Percentiles rank a stretch among this genome's conserved stretches.
phyloP scores from a whole-genome alignment of 2,329 filamentous ascomycete genomes.

The Botrytis byssoidea region DNA sequence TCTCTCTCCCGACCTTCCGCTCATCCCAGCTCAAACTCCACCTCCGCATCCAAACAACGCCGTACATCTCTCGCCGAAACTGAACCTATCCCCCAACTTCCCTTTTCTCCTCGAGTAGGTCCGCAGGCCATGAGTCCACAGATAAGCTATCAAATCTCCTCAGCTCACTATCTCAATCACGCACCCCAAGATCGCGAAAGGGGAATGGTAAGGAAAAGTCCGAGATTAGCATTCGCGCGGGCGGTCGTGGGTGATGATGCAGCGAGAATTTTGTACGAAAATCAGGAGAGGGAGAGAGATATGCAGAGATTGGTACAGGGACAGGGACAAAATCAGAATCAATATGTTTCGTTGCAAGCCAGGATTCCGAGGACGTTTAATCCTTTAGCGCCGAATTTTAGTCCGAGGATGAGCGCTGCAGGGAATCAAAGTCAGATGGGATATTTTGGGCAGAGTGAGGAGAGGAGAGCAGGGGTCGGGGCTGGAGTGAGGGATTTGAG shows the following conservation, averaged over 20 bases:
- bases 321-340: not conserved
- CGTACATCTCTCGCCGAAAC: slow-evolving; percentile 34
- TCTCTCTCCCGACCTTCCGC: not conserved
- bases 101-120: slow-evolving; percentile 31
- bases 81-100: slow-evolving; percentile 34
- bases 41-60: slow-evolving; percentile 10
- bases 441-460: not conserved
- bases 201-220: slow-evolving; percentile 26
- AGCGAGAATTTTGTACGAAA: not conserved
- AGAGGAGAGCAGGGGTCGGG: not conserved
- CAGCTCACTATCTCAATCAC: not conserved
- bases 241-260: not conserved
- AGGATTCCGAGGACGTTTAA: slow-evolving; percentile 1
- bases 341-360: not conserved
- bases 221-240: slow-evolving; percentile 27
- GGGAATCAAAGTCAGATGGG: not conserved
- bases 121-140: not conserved
- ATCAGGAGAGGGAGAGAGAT: not conserved
- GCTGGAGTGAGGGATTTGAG: not conserved
- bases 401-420: not conserved
- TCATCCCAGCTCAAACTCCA: not conserved
- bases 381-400: slow-evolving; percentile 4
- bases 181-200: slow-evolving; percentile 1
- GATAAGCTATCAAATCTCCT: slow-evolving; percentile 31
- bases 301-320: not conserved